Evolutionary conservation across 169 alveolate genomes (phyloP).

Genomic region (Babesia bovis): DNA sequence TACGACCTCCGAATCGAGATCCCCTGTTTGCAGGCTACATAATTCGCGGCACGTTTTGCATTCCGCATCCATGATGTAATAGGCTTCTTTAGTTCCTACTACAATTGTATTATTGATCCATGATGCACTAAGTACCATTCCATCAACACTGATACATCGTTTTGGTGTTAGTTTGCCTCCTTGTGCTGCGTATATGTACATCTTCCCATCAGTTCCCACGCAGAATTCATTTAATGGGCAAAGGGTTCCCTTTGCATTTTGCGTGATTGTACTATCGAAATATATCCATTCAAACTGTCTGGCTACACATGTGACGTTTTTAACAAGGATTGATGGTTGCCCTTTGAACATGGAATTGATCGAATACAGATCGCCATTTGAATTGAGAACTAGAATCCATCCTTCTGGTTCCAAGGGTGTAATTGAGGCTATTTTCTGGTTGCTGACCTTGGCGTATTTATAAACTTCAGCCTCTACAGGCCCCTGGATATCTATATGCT

Average conservation of each 20-base stretch:
- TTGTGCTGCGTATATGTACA: conserved; percentile 41
- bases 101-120: conserved; percentile 61
- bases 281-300: conserved; percentile 31
- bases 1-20: conserved; percentile 1
- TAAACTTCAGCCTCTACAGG: conserved; percentile 52
- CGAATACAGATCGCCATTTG: conserved; percentile 50
- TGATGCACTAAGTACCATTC: conserved; percentile 20
- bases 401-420: conserved; percentile 61
- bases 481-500: conserved; percentile 15
- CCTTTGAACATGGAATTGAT: conserved; percentile 42
- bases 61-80: conserved; percentile 36
- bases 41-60: conserved; percentile 43
- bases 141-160: conserved; percentile 39
- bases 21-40: conserved; percentile 26
- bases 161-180: conserved; percentile 35
- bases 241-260: conserved; percentile 4
- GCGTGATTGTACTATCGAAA: background rate
- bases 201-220: conserved; percentile 38
- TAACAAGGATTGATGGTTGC: conserved; percentile 30
- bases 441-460: conserved; percentile 36
- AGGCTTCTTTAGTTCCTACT: conserved; percentile 43
- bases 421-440: conserved; percentile 25
- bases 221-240: conserved; percentile 38
- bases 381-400: conserved; percentile 52
- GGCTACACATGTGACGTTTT: conserved; percentile 36